Base-by-base conservation (phyloP, 352 stramenopile genomes). In the Globisporangium paroecandrum region DNA sequence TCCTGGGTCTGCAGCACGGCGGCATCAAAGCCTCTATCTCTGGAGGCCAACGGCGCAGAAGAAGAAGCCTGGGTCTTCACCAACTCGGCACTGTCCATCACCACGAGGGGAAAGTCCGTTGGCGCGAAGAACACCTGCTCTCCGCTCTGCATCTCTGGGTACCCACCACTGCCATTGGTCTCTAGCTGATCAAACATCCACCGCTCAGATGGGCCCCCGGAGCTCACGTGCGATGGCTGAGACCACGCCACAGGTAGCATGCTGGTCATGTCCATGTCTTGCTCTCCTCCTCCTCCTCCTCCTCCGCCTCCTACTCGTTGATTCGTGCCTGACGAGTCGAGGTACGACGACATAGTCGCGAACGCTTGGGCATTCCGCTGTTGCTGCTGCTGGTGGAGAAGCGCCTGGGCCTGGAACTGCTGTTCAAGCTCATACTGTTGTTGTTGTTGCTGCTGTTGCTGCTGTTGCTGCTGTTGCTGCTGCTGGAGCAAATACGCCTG, bases 61-160 rank as follows among this genome's bases (percentile, higher is more conserved):
- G 49, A 8, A 20, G 49, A 20, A 20, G 8, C 13, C 53, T 58
- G 54, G 18, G 25, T 38, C 15, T 59, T 59, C 25, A 43, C 18
- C 18, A 27, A 54, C 46, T 22, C 27, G 6, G 25, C 27, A 12
- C 0, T 43, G 54, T 25, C 27, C 15, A 32, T 34, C 8, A 38
- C n/a, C 8, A 38, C 54, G 54, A 59, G 25, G 27, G 55, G 29
- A 29, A 47, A 60, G 29, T 60, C 55, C 55, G 18, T 60, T 20
- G 20, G 29, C 55, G 55, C 55, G 29, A 47, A 60, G 29, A 27
- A 60, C 55, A 60, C 29, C n/a, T 60, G 55, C 55, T 47, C 55
- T 10, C 55, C 20, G 55, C 27, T 41, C 55, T 60, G 29, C 29
- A 25, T 7, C 9, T 60, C 55, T 60, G 55, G 20, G 20, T 29